Percentiles rank a stretch among this genome's conserved stretches.
Evolutionary conservation across 1,284 basidiomycete species (phyloP).

Genomic region (Cronartium quercuum): DNA sequence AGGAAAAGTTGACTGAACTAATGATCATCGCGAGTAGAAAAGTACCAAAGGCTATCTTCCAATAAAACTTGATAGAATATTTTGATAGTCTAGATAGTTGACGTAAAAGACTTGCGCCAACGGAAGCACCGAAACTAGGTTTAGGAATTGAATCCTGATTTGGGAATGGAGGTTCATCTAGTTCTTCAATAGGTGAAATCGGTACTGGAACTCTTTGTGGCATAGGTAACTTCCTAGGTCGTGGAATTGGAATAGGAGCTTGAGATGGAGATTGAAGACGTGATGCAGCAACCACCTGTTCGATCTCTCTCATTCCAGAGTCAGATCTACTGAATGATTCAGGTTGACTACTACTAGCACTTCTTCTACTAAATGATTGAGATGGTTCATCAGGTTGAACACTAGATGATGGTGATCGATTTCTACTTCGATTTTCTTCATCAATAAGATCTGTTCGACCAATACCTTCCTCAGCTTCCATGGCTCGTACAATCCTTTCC

Average conservation of each 20-base stretch:
- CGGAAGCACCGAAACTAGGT: background rate
- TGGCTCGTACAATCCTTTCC: slow-evolving; percentile 27
- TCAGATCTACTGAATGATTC: slow-evolving; percentile 9
- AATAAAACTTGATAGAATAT: slow-evolving; percentile 9
- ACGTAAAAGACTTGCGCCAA: background rate
- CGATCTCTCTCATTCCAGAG: slow-evolving; percentile 23
- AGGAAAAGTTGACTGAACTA: slow-evolving; percentile 15
- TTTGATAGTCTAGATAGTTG: slow-evolving; percentile 3
- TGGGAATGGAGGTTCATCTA: background rate
- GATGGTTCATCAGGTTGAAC: background rate
- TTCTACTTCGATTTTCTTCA: background rate
- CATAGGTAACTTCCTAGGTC: slow-evolving; percentile 11
- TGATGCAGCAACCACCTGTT: slow-evolving; percentile 14
- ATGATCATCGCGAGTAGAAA: slow-evolving; percentile 11
- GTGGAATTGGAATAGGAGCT: slow-evolving; percentile 1
- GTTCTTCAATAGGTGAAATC: slow-evolving; percentile 4
- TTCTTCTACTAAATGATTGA: background rate
- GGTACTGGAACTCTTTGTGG: background rate
- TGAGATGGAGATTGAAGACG: slow-evolving; percentile 3
- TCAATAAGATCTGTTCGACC: background rate
- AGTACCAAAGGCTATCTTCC: background rate
- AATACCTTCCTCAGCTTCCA: background rate
- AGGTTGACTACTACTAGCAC: background rate
- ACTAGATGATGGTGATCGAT: background rate
- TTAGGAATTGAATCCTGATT: background rate